phyloP scores from a whole-genome alignment of 2,329 filamentous ascomycete genomes.

The Helminthosporium solani region DNA sequence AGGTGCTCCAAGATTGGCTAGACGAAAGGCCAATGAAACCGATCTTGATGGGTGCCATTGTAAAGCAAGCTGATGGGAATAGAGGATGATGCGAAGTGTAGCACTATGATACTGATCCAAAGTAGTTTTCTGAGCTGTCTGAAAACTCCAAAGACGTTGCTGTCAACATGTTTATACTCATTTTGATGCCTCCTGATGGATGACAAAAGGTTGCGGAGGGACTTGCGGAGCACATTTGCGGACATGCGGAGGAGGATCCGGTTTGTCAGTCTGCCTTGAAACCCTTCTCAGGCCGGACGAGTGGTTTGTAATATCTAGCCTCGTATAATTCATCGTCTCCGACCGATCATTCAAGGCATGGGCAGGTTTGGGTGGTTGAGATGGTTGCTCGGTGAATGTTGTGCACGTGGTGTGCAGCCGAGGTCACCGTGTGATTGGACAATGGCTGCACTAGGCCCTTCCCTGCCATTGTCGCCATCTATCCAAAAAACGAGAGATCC shows the following conservation, averaged over 20 bases:
- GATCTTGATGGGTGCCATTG: constrained; percentile 31
- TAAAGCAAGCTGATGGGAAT: neutral
- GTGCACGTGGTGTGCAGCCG: neutral
- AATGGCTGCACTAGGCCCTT: constrained; percentile 1
- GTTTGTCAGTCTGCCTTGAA: constrained; percentile 10
- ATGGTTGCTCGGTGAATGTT: neutral
- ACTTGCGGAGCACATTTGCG: constrained; percentile 17
- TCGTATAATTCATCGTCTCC: too few relatives aligned
- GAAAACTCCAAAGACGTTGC: neutral
- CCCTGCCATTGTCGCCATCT: neutral
- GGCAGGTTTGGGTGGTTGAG: neutral
- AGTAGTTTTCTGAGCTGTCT: neutral
- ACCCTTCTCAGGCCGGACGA: neutral
- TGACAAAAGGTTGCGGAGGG: constrained; percentile 11
- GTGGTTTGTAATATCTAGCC: too few relatives aligned
- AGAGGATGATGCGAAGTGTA: neutral
- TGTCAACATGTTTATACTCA: constrained; percentile 3
- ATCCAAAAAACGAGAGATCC: neutral
- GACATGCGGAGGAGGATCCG: constrained; percentile 12
- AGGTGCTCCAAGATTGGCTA: constrained; percentile 16
- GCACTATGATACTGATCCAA: neutral
- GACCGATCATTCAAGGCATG: too few relatives aligned
- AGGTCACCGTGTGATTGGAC: constrained; percentile 2
- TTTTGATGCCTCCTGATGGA: neutral
- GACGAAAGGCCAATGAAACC: constrained; percentile 29